A percentile compares a stretch with the other conserved stretches of the same genome.
Evolutionary conservation across 306 rosid species (phyloP).

Genomic region (Benincasa hispida): DNA sequence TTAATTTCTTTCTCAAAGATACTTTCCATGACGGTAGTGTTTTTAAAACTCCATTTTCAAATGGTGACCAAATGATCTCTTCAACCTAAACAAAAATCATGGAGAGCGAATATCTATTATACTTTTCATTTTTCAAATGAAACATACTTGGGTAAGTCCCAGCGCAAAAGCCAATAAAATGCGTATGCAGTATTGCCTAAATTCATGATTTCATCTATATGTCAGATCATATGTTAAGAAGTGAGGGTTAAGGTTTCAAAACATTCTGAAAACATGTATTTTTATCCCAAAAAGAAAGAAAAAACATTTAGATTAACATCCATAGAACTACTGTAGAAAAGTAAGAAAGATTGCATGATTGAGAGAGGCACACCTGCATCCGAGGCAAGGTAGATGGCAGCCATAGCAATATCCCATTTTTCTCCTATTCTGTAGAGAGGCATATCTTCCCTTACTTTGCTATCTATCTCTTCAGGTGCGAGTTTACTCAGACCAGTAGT

Average conservation of each 20-base stretch:
- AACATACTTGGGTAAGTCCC: background rate
- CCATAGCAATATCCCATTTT: constrained; percentile 96
- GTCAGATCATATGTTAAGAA: background rate
- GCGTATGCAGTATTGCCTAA: background rate
- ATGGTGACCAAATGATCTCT: background rate
- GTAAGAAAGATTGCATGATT: background rate
- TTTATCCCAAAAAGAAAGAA: too few relatives aligned
- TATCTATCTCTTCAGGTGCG: constrained; percentile 50
- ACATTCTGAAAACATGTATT: too few relatives aligned
- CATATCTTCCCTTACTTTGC: constrained; percentile 32
- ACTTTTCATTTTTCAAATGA: background rate
- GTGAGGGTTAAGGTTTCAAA: background rate
- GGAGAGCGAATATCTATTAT: background rate
- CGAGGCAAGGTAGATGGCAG: constrained; percentile 71
- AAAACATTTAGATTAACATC: background rate
- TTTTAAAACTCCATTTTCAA: background rate
- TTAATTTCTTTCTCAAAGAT: background rate
- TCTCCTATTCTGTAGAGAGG: constrained; percentile 72
- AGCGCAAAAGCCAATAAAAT: background rate
- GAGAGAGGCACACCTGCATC: constrained; percentile 55
- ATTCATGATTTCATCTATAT: background rate
- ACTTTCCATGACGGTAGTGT: background rate
- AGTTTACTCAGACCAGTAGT: constrained; percentile 88
- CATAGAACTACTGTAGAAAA: background rate
- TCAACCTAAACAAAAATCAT: background rate